Evolutionary conservation across 371 early-diverging fungal species (phyloP).

Genomic region (Fennellomyces sp.): DNA sequence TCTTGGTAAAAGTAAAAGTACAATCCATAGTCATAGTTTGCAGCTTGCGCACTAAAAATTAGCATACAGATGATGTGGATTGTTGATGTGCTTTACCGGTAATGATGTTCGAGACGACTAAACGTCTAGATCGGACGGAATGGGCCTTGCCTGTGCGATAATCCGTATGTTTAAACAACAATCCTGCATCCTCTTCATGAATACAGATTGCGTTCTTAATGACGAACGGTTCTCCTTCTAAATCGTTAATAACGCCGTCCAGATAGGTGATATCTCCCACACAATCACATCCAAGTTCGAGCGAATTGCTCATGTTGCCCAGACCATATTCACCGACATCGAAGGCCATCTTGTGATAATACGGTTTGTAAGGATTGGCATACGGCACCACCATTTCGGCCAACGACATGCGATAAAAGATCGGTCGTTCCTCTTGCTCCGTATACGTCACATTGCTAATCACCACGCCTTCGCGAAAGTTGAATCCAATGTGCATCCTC

Average conservation of each 20-base stretch:
- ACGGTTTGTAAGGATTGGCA: slow-evolving; percentile 45
- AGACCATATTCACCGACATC: slow-evolving; percentile 57
- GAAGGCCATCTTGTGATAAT: slow-evolving; percentile 50
- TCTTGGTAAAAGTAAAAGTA: slow-evolving; percentile 57
- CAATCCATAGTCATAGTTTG: slow-evolving; percentile 56
- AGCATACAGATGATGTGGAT: no score
- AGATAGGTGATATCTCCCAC: slow-evolving; percentile 50
- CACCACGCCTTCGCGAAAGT: slow-evolving; percentile 54
- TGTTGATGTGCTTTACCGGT: no score
- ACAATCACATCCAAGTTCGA: slow-evolving; percentile 53
- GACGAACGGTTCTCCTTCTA: slow-evolving; percentile 37
- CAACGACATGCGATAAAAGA: slow-evolving; percentile 45
- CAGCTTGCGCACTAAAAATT: no score
- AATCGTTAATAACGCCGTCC: slow-evolving; percentile 41
- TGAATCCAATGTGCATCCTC: slow-evolving; percentile 47
- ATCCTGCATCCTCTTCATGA: slow-evolving; percentile 54
- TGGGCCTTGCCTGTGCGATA: slow-evolving; percentile 43
- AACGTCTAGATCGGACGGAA: slow-evolving; percentile 44
- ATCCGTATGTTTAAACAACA: slow-evolving; percentile 55
- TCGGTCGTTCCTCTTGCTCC: slow-evolving; percentile 38
- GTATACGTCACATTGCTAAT: slow-evolving; percentile 45
- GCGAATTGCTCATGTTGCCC: slow-evolving; percentile 43
- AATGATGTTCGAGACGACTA: slow-evolving; percentile 53
- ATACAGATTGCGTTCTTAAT: slow-evolving; percentile 56
- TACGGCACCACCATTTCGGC: slow-evolving; percentile 58